Evolutionary conservation across 2,329 filamentous ascomycete genomes (phyloP), one percentile per base, ranked within the genome.

Genomic region (Didymella sp.): DNA sequence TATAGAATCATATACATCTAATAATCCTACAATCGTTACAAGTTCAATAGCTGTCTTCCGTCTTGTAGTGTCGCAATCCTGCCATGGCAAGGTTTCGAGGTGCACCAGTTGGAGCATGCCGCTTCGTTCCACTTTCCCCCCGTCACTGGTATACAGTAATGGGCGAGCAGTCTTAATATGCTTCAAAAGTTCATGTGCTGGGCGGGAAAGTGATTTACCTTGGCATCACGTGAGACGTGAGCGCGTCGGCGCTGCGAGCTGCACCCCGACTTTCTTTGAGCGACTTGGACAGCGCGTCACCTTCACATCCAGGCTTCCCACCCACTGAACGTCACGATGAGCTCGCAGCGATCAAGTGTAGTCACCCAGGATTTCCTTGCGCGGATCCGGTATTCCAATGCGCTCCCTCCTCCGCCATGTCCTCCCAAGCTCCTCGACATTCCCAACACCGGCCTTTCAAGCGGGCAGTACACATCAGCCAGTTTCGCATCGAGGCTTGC

Each of bases 381-480:
- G 62, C 90, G 93, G 70, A 91, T 97, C 72, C 87, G 95, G 77
- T 99, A 96, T 77, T 92, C 92, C 72, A 99, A 99, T 86, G 89
- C 92, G 67, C 87, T 99, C 15, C 95, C 95, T 63, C 93, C 95
- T 62, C 95, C 95, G 51, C 92, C 94, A 52, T 92, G 93, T 73
- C 92, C 94, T 1, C 95, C 95, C 1, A 99, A 99, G 82, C 88
- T 99, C 61, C 89, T 99, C 68, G 92, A 98, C 65, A 96, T 99
- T 59, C 94, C 95, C 11, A 96, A 96, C 70, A 95, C 91, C 54
- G 95, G 95, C 38, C 85, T 98, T 15, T 85, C 90, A 37, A 90
- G 88, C 66, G 89, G 89, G 57, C 90, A 96, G 74, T 98, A 97
- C 78, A 96, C 95, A 28, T 91, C 88, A 3, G 91, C 95, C 1